phyloP scores from a whole-genome alignment of 129 eudicot genomes.

The Lactuca saligna region DNA sequence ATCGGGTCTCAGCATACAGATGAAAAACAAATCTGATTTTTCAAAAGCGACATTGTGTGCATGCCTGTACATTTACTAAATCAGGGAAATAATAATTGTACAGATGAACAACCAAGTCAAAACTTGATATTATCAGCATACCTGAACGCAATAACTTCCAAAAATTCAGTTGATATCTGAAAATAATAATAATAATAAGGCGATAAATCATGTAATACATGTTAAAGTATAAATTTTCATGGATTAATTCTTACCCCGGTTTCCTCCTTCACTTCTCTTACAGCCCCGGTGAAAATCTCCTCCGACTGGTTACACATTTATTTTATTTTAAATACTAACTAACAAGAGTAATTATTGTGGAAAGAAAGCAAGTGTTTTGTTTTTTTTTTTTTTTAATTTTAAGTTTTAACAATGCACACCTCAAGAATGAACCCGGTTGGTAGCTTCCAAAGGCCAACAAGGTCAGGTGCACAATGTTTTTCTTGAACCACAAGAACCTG shows the following conservation, averaged over 20 bases:
- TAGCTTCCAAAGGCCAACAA: constrained; percentile 78
- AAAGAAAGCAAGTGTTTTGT: not conserved
- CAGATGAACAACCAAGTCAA: not conserved
- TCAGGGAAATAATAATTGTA: not conserved
- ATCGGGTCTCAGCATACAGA: constrained; percentile 78
- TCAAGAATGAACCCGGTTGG: constrained; percentile 90
- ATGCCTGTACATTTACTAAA: constrained; percentile 46
- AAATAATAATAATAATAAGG: not conserved
- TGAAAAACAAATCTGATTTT: constrained; percentile 85
- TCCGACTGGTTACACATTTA: constrained; percentile 47
- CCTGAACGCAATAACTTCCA: constrained; percentile 88
- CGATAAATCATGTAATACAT: not conserved
- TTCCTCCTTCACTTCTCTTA: constrained; percentile 92
- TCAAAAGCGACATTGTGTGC: constrained; percentile 83
- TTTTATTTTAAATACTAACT: too few relatives aligned
- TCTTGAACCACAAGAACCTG: constrained; percentile 95
- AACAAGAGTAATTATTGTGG: too few relatives aligned
- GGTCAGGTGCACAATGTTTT: constrained; percentile 57
- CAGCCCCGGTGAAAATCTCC: constrained; percentile 79
- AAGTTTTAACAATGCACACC: constrained; percentile 35
- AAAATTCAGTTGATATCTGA: constrained; percentile 78
- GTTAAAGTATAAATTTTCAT: not conserved
- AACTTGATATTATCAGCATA: constrained; percentile 12
- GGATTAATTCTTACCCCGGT: constrained; percentile 65
- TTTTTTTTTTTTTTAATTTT: not conserved